phyloP scores from a whole-genome alignment of 108 stramenopile species.

The Stephanodiscus triporus region DNA sequence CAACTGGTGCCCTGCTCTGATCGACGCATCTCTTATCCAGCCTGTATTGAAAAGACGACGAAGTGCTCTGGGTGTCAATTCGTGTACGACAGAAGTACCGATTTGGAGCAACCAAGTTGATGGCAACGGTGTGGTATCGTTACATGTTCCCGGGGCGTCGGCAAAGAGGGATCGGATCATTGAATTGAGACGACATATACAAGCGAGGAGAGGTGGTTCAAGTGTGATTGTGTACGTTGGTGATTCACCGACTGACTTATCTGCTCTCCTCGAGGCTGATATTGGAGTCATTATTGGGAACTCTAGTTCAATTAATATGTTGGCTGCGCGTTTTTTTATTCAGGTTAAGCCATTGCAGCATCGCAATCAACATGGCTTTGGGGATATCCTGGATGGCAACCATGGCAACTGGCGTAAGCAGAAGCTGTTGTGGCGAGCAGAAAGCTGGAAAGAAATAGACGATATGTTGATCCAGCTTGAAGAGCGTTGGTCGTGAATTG shows the following conservation, averaged over 20 bases:
- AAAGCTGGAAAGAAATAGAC: slow-evolving; percentile 44
- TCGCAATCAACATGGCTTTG: slow-evolving; percentile 33
- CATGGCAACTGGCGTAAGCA: neutral
- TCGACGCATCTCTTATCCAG: slow-evolving; percentile 52
- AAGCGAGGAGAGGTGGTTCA: neutral
- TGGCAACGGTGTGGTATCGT: slow-evolving; percentile 44
- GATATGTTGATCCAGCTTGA: slow-evolving; percentile 40
- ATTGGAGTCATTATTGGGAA: slow-evolving; percentile 60
- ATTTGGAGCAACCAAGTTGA: slow-evolving; percentile 66
- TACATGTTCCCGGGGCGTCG: slow-evolving; percentile 57
- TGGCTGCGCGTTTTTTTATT: slow-evolving; percentile 48
- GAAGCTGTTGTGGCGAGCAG: slow-evolving; percentile 29
- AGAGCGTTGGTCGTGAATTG: too few relatives aligned
- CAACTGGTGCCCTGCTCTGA: slow-evolving; percentile 66
- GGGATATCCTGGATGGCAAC: neutral
- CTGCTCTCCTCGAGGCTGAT: slow-evolving; percentile 58
- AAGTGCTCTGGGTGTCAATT: slow-evolving; percentile 5
- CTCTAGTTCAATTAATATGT: slow-evolving; percentile 22
- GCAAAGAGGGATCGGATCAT: slow-evolving; percentile 53
- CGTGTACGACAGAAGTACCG: slow-evolving; percentile 44
- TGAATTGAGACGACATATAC: slow-evolving; percentile 34
- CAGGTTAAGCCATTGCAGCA: slow-evolving; percentile 33
- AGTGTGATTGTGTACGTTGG: slow-evolving; percentile 57
- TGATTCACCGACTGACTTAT: slow-evolving; percentile 60
- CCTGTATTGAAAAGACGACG: slow-evolving; percentile 30